These are phyloP conservation scores for Aspergillus piperis DNA, from an alignment of 2,329 filamentous ascomycete genomes.

Conservation along the genomic window DNA sequence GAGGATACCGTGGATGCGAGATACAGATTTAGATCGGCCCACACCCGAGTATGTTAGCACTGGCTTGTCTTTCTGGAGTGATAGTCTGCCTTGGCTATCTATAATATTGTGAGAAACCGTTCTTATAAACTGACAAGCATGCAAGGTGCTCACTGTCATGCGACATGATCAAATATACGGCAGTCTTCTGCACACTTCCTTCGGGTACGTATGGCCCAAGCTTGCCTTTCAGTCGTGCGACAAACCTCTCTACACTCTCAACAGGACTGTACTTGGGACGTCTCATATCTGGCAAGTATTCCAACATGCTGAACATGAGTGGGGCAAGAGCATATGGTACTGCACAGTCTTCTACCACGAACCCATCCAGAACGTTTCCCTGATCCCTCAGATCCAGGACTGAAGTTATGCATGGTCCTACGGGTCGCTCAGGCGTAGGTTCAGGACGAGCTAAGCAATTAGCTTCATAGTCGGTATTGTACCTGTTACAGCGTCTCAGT, in stretches of 20 bases:
- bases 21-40: constrained; percentile 19
- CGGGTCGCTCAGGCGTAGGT: not conserved
- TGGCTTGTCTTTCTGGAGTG: constrained; percentile 58
- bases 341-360: constrained; percentile 5
- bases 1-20: constrained; percentile 18
- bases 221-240: not conserved
- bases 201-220: constrained; percentile 58
- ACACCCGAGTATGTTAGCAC: constrained; percentile 9
- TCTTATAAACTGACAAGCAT: constrained; percentile 47
- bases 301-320: constrained; percentile 54
- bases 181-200: constrained; percentile 61
- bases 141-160: constrained; percentile 59
- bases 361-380: constrained; percentile 2
- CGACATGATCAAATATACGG: constrained; percentile 67
- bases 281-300: not conserved
- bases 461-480: not conserved
- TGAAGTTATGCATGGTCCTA: constrained; percentile 8
- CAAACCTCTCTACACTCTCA: not conserved
- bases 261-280: not conserved
- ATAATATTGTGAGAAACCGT: not conserved
- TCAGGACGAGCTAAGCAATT: constrained; percentile 28
- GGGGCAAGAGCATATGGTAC: constrained; percentile 5
- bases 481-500: not conserved
- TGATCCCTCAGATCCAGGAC: constrained; percentile 4
- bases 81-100: constrained; percentile 36